Evolutionary conservation across 257 asterid genomes (phyloP), one percentile per base, ranked within the genome.

Genomic region (Plantago elongata): DNA sequence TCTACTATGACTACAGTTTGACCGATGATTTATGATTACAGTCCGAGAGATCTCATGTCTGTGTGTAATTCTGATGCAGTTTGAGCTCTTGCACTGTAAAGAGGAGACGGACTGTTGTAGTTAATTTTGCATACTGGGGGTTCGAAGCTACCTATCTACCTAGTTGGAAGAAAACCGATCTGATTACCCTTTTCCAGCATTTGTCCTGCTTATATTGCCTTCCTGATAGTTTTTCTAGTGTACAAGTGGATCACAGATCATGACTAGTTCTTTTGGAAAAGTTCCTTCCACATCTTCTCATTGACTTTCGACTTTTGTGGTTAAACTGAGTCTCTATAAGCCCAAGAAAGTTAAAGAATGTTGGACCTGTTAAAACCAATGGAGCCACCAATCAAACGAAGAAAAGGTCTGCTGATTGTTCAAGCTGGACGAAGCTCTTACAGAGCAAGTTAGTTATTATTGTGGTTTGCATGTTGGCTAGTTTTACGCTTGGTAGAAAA

Each of bases 381-480:
- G 78, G 99, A 87, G 72, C 97, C 96, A 71, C 95, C 93, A 54
- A 79, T 81, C 81, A 92, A 89, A 72, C 80, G 97, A 72, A 86
- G 96, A 85, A 88, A 90, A 72, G 96, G 95, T 67, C 72, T 89
- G 54, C 67, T 88, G 82, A 80, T 83, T 60, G 89, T 81, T 37
- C 99, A 92, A 60, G 99, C 97, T 27, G 99, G 99, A 77, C 77
- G 99, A 80, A 94, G 95, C 57, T 89, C 99, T 18, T 92, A 92
- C 77, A 69, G 99, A 3, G 99, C 88, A 56, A 92, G 96, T 69
- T 92, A 89, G 95, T 70, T 22, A 30, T 16, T 61, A 51, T 72
- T 66, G 37, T 70, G 60, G 67, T 65, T 61, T 70, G 38, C 60
- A 60, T 69, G 75, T 75, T 71, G 67, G 63, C 52, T 76, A 64